Evolutionary conservation across 768 basidiomycete genomes (phyloP).

Genomic region (Tephrocybe sp.): DNA sequence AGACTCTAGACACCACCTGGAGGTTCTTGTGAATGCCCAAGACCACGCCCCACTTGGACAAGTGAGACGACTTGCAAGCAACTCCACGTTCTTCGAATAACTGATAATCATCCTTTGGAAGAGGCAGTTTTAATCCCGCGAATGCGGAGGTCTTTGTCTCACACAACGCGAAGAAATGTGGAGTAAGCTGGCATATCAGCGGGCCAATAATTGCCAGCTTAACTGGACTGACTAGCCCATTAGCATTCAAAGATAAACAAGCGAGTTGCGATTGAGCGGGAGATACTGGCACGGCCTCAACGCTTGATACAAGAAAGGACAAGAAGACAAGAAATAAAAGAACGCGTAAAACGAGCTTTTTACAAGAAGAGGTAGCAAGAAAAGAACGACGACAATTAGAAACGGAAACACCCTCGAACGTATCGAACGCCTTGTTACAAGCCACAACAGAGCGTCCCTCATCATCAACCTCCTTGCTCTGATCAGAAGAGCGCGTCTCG

Average conservation of each 20-base stretch:
- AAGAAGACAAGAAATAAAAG: no score
- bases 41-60: constrained; percentile 9
- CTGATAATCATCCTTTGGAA: constrained; percentile 4
- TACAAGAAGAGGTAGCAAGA: no score
- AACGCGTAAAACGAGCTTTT: no score
- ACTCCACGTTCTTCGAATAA: constrained; percentile 9
- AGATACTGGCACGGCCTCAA: no score
- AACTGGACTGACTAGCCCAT: constrained; percentile 5
- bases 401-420: no score
- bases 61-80: not conserved
- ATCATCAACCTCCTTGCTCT: no score
- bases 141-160: constrained; percentile 6
- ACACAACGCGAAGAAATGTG: constrained; percentile 5
- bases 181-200: constrained; percentile 1
- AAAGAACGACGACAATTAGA: no score
- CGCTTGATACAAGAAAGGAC: no score
- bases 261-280: no score
- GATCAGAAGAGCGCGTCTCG: no score
- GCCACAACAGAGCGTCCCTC: no score
- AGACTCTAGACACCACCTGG: constrained; percentile 2
- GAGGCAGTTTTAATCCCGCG: not conserved
- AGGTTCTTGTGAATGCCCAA: constrained; percentile 9
- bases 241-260: constrained; percentile 1
- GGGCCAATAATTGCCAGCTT: constrained; percentile 2
- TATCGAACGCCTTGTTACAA: no score